phyloP scores from a whole-genome alignment of 768 basidiomycete species.

The Phlebiopsis gigantea region DNA sequence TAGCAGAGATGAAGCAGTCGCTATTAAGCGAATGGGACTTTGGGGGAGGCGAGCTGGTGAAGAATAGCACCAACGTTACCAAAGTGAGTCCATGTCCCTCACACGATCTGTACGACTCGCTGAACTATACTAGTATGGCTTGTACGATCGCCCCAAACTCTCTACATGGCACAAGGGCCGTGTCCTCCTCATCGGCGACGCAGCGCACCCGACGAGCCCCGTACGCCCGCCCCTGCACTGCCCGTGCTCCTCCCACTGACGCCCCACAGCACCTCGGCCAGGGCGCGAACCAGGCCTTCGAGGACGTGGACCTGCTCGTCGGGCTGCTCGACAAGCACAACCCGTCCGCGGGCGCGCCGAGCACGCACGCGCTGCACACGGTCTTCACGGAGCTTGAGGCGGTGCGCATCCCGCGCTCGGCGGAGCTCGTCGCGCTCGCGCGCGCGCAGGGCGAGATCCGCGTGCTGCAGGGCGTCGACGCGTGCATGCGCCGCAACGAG shows the following conservation, averaged over 20 bases:
- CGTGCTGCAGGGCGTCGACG: slow-evolving; percentile 28
- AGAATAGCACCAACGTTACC: slow-evolving; percentile 21
- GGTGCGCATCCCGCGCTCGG: slow-evolving; percentile 31
- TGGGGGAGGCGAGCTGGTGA: slow-evolving; percentile 23
- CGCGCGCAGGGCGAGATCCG: slow-evolving; percentile 30
- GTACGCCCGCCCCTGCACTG: slow-evolving; percentile 21
- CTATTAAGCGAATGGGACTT: slow-evolving; percentile 21
- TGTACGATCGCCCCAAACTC: slow-evolving; percentile 40
- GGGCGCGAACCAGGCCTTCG: slow-evolving; percentile 41
- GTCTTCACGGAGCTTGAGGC: slow-evolving; percentile 32
- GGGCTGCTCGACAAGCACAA: slow-evolving; percentile 29
- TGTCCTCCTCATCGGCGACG: slow-evolving; percentile 39
- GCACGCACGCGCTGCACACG: slow-evolving; percentile 23
- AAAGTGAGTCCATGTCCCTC: slow-evolving; percentile 23
- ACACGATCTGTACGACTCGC: too few relatives aligned
- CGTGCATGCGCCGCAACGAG: slow-evolving; percentile 27
- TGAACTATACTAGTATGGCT: slow-evolving; percentile 35
- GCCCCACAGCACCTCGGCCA: slow-evolving; percentile 37
- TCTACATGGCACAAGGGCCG: slow-evolving; percentile 36
- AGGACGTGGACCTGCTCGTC: slow-evolving; percentile 33
- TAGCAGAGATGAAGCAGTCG: slow-evolving; percentile 19
- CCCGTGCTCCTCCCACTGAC: background rate
- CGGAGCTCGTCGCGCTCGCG: slow-evolving; percentile 31
- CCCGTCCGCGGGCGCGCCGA: slow-evolving; percentile 20
- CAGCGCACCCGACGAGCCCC: slow-evolving; percentile 42